These are phyloP conservation scores for Glycine tomentella DNA, from an alignment of 306 rosid species.

Conservation along the genomic window DNA sequence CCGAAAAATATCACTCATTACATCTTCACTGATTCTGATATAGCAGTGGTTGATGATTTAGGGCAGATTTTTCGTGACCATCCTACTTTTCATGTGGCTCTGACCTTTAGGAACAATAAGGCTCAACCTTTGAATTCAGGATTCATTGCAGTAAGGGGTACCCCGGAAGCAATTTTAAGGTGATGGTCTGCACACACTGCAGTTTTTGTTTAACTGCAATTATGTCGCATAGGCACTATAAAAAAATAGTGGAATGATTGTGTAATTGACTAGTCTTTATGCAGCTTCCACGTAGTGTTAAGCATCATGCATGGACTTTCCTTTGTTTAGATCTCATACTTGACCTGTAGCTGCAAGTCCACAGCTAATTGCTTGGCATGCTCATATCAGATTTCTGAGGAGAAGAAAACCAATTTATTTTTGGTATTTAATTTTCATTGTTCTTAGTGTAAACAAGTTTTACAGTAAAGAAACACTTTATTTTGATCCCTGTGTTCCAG, in stretches of 20 bases:
- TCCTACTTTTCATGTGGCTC: conserved; percentile 80
- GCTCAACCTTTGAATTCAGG: conserved; percentile 96
- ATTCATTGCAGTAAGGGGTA: conserved; percentile 93
- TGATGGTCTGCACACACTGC: conserved; percentile 36
- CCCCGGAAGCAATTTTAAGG: conserved; percentile 82
- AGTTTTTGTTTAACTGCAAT: conserved; percentile 31
- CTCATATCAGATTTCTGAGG: conserved; percentile 9
- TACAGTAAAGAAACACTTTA: background rate
- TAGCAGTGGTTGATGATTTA: conserved; percentile 83
- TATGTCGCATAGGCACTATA: background rate
- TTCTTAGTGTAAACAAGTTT: background rate
- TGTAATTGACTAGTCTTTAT: conserved; percentile 24
- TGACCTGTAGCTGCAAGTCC: too few species aligned
- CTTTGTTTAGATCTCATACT: conserved; percentile 23
- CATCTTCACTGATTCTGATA: conserved; percentile 92
- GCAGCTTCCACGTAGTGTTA: conserved; percentile 7
- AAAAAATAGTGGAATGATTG: background rate
- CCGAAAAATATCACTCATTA: conserved; percentile 59
- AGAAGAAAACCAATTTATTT: conserved; percentile 15
- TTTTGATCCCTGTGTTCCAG: background rate
- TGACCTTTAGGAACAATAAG: conserved; percentile 91
- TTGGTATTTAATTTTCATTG: conserved; percentile 28
- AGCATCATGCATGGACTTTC: background rate
- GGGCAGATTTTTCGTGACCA: conserved; percentile 68
- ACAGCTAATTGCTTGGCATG: background rate